Base-by-base conservation (phyloP, 169 alveolate genomes). In the Cryptosporidium xiaoi region DNA sequence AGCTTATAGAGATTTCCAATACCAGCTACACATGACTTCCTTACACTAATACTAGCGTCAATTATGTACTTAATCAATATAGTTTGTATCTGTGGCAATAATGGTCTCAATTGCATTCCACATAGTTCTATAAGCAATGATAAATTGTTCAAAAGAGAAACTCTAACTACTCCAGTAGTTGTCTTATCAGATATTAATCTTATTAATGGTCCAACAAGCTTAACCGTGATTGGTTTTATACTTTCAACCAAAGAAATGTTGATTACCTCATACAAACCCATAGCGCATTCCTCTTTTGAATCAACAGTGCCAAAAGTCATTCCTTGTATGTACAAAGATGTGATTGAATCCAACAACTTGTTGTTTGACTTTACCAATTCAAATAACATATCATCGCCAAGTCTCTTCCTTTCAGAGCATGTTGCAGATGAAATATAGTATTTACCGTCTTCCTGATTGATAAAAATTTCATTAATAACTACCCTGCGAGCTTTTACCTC, bases 81-180 rank as follows among this genome's bases (percentile, higher is more conserved):
- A 31, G 94, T 90, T 82, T 92, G 95, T 31, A 92, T 91, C 90
- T 92, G 95, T 31, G 95, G 95, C 84, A 91, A 62, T 83, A 92
- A 82, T 33, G 95, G 92, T 51, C 82, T 83, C 82, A 91, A 62
- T 24, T 71, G 82, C 44, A 55, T 51, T 16, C 95, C 93, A 64
- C 85, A 92, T 58, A 60, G 62, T 66, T 50, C 68, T 50, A 92
- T 91, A 68, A 90, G 68, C n/a, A 91, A 64, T 24, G 84, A 64
- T 51, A 92, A 82, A 20, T 92, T 82, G 18, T 82, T 82, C 27
- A 92, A 66, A 36, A 92, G 71, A 18, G 94, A 93, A 62, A 65
- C 82, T 71, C 91, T 84, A 50, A 90, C 93, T n/a, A 50, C 46
- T 2, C 89, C 68, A 0, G 92, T 65, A 46, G 92, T 83, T 44